Evolutionary conservation across 2,329 filamentous ascomycete species (phyloP), one percentile per base, ranked within the genome.

Genomic region (Dendryphion nanum): DNA sequence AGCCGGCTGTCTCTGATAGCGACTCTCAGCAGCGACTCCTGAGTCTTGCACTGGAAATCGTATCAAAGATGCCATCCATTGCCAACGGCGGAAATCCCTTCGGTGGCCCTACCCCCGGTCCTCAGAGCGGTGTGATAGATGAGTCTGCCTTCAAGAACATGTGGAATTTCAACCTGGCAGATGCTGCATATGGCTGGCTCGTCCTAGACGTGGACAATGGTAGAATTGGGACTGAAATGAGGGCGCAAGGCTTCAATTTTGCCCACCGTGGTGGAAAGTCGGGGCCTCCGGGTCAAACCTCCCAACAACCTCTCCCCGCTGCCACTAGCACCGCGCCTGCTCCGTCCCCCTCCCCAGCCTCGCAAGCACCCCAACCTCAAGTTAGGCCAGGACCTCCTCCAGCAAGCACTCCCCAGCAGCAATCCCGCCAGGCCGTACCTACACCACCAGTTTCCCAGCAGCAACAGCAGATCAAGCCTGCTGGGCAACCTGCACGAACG

Each of bases 121-220:
- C 76, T 37, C 78, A 81, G 41, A 83, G 88, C 35, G 93, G 93
- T 20, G 87, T 95, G 59, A 89, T 98, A 14, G 93, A 98, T 48
- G 93, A 98, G 74, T 96, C 90, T 57, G 93, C 93, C 1, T 98
- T 98, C 79, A 98, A 98, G 76, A 98, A 98, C 66, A 97, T 97
- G 93, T 98, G 93, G 93, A 98, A 98, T 69, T 98, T 98, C 72
- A 97, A 97, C 67, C 71, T 98, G 50, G 93, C 93, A 19, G 93
- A 98, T 72, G 93, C 93, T 38, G 91, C 93, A 15, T 98, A 97
- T 64, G 93, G 93, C 44, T 98, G 89, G 76, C 76, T 98, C 35
- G 89, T 97, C 13, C 72, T 98, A 41, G 93, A 98, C 65, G 85
- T 98, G 43, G 93, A 98, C 62, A 87, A 89, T 59, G 93, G 93